phyloP scores from a whole-genome alignment of 768 basidiomycete genomes.

The Pleurotus platypus region DNA sequence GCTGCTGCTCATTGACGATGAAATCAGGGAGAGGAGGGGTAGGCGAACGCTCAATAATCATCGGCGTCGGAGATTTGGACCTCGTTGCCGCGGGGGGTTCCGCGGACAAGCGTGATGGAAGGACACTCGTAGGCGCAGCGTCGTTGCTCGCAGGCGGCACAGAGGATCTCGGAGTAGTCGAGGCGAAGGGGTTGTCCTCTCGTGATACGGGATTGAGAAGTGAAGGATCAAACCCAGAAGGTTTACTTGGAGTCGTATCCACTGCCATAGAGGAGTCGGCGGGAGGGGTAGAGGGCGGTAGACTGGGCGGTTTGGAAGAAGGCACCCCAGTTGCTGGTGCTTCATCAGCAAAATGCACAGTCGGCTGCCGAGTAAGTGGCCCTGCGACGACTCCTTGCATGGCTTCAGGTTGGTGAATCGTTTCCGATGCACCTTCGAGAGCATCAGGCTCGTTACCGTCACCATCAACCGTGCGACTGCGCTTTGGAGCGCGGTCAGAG shows the following conservation, averaged over 20 bases:
- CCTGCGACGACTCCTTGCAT: constrained; percentile 12
- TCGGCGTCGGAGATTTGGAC: constrained; percentile 23
- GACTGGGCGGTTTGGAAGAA: neutral
- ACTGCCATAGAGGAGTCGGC: constrained; percentile 12
- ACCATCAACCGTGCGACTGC: constrained; percentile 43
- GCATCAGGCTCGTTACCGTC: constrained; percentile 50
- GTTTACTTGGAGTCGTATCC: constrained; percentile 6
- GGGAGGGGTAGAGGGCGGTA: neutral
- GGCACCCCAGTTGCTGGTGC: constrained; percentile 11
- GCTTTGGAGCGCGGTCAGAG: constrained; percentile 51
- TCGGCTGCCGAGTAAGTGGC: constrained; percentile 19
- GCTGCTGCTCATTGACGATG: constrained; percentile 46
- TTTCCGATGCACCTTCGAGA: constrained; percentile 33
- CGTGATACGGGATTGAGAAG: constrained; percentile 15
- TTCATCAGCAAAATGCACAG: constrained; percentile 50
- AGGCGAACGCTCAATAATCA: constrained; percentile 59
- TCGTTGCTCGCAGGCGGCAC: too few relatives aligned
- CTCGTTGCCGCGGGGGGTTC: constrained; percentile 7
- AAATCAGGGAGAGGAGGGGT: constrained; percentile 80
- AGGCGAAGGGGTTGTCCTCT: neutral
- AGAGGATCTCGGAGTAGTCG: too few relatives aligned
- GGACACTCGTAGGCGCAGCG: too few relatives aligned
- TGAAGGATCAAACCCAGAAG: constrained; percentile 11
- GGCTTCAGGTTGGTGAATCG: constrained; percentile 21
- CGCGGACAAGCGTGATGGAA: too few relatives aligned